Conservation (phyloP, 2,329 filamentous ascomycete species). For the Aspergillus sp. region DNA sequence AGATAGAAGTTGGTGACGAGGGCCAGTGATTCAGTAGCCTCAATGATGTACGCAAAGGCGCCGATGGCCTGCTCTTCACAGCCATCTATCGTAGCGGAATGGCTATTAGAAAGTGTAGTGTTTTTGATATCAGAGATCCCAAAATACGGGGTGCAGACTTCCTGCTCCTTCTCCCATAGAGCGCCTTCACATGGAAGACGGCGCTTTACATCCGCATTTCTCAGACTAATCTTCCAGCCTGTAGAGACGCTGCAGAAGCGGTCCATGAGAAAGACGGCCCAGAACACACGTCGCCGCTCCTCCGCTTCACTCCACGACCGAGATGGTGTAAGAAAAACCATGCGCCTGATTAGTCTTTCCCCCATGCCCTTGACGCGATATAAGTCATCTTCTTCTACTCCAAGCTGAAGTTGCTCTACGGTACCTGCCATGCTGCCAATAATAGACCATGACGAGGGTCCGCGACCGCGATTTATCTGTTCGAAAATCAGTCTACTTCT, state of each 20-base stretch:
- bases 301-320: conserved; percentile 36
- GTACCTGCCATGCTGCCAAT: conserved; percentile 39
- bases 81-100: not conserved
- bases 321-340: conserved; percentile 37
- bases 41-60: conserved; percentile 26
- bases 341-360: conserved; percentile 37
- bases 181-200: conserved; percentile 39
- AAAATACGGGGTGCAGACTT: conserved; percentile 42
- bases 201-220: conserved; percentile 36
- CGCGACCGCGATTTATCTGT: conserved; percentile 37
- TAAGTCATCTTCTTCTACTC: conserved; percentile 32
- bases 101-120: conserved; percentile 1
- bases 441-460: conserved; percentile 38
- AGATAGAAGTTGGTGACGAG: conserved; percentile 41
- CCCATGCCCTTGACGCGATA: conserved; percentile 16
- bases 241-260: conserved; percentile 40
- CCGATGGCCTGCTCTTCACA: conserved; percentile 21
- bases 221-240: conserved; percentile 40
- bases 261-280: conserved; percentile 43
- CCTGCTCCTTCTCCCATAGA: conserved; percentile 32
- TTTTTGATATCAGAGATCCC: conserved; percentile 38
- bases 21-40: conserved; percentile 38
- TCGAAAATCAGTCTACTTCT: not conserved
- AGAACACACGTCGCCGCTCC: conserved; percentile 42
- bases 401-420: conserved; percentile 37